Base-by-base conservation (phyloP, 805 yeast genomes). In the Cyberlindnera americana region DNA sequence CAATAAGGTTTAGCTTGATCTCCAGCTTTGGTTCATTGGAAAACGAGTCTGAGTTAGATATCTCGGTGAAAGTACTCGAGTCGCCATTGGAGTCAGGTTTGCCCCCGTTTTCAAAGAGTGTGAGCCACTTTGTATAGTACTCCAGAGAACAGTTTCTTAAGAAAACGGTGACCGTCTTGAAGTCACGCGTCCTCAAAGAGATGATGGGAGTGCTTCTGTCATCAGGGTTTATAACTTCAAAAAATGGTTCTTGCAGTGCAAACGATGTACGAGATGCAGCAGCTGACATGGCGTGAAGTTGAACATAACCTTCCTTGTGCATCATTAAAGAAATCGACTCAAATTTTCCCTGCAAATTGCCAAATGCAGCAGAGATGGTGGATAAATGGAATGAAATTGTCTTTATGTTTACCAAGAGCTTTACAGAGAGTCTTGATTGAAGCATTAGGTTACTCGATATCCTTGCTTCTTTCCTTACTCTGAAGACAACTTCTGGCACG, bases 111-210 rank as follows among this genome's bases (percentile, higher is more conserved):
- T 66, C 75, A 33, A 80, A 62, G 16, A 73, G 41, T 5, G 63
- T 45, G 14, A 83, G 41, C 83, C 90, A 77, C 18, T 64, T 59
- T 0, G 89, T 77, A 49, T 78, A 73, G 49, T 83, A 84, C 29
- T 79, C 77, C 3, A 82, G 7, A 5, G 63, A 48, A 11, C 75
- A 38, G 42, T 79, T 76, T 25, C 74, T 64, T 17, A 82, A 45
- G 31, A 67, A 64, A 2, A 78, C 48, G 19, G 70, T 74, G 6
- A 70, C 37, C 3, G 55, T 56, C 10, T 64, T 61, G 6, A 61
- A 62, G 9, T 61, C 50, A 19, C 59, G 61, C 5, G 64, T 46
- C 34, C 67, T 69, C 13, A 71, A 39, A 3, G 69, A 67, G 1
- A 75, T 44, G 40, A 69, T 55, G 2, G 78, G 78, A 7, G 57